Evolutionary conservation across 345 rosid species (phyloP), one percentile per base, ranked within the genome.

Genomic region (Lepidium sativum): DNA sequence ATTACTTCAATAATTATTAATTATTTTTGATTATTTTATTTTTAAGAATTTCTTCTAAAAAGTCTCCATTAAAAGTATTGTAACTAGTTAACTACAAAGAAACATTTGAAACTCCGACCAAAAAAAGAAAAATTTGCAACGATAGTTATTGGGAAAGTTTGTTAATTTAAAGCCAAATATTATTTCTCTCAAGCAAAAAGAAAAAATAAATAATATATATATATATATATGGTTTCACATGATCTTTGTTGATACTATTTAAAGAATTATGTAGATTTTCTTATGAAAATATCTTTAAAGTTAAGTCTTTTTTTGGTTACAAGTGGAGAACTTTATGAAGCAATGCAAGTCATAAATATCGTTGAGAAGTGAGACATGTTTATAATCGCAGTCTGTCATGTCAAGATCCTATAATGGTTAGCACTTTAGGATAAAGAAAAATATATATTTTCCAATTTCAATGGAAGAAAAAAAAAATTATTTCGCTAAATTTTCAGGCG

Each of bases 181-280:
- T 45, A 0, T 10, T 17, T 17, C 9, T 0, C 11, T 25, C 0
- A 25, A 9, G 9, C n/a, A n/a, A n/a, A n/a, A n/a, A n/a, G n/a
- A n/a, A n/a, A n/a, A n/a, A n/a, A n/a, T n/a, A n/a, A n/a, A n/a
- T n/a, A n/a, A n/a, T n/a, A n/a, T n/a, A n/a, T n/a, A 9, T 5
- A 9, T 32, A 16, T 9, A 9, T 40, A 38, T 29, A 50, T 29
- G 52, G 61, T 59, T 50, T 69, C 73, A 69, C 67, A 69, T 60
- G 73, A 69, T 69, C 53, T 50, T 21, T 69, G 73, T 42, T 50
- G 66, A 32, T 50, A 16, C 33, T 59, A 59, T 31, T 50, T 31
- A 59, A 59, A 49, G 52, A 59, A 68, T 4, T 59, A 20, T 40
- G 52, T 20, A 32, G 73, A 50, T 39, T 17, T 31, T 42, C 13